Base-by-base conservation (phyloP, 306 rosid species). In the Chamaecrista fasciculata region DNA sequence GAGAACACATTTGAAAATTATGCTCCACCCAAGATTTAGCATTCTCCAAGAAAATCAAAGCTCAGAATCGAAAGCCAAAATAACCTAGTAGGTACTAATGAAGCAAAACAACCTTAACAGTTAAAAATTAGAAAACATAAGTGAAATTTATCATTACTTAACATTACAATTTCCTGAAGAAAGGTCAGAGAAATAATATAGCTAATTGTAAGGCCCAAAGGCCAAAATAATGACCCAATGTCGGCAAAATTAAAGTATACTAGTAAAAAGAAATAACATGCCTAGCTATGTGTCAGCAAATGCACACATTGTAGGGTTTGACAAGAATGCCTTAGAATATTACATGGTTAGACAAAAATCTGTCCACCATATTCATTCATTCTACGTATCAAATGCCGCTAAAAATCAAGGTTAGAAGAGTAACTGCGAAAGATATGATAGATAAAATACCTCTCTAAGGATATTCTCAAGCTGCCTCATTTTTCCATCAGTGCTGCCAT, bases 401-500 rank as follows among this genome's bases (percentile, higher is more conserved):
- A 24, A 50, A 7, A 10, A 33, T 48, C 25, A 66, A 69, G 36
- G 73, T 16, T 57, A n/a, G 73, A 70, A 67, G 25, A 48, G 39
- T 19, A 40, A 21, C 60, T 11, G 6, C 50, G 8, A 20, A 47
- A 43, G 12, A 33, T 11, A 42, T 59, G 72, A 76, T 29, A 24
- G 21, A 72, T 15, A 66, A 48, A 71, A 65, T 80, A 89, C 97
- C 92, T 91, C 96, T 79, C 68, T 83, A 62, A 91, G 90, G 78
- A 91, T 85, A 86, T 87, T 87, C 79, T 89, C 91, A 80, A 89
- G 68, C 66, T 75, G 96, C 79, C 91, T 83, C 87, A 89, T 80
- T 72, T 80, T 85, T 73, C 94, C 97, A 75, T 91, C 97, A 69
- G 90, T 75, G 74, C 67, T 86, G 34, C 91, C 94, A 68, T 85